Percentiles rank a stretch among this genome's conserved stretches.
These are phyloP conservation scores for Beta macrorhiza DNA, from an alignment of 179 eudicot species.

Conservation along the genomic window DNA sequence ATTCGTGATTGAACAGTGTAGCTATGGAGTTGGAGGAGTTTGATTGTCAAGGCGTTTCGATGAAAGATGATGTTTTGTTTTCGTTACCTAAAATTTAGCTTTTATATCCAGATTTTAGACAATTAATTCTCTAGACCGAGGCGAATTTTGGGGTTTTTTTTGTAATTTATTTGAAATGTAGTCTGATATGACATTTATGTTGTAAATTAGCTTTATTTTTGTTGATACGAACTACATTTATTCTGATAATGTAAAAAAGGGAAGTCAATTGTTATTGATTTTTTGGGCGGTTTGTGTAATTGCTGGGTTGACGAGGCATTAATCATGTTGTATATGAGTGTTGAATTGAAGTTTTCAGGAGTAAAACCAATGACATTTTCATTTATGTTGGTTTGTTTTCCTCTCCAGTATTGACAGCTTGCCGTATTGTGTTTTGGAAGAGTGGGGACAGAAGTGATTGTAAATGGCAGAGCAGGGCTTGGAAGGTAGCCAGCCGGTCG, in stretches of 20 bases:
- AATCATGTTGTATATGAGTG: not conserved
- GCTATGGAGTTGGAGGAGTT: not conserved
- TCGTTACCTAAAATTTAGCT: too few relatives aligned
- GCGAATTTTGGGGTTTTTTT: not conserved
- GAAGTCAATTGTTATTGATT: not conserved
- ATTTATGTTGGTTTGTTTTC: not conserved
- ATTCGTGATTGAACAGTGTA: not conserved
- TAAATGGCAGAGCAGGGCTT: constrained; percentile 60
- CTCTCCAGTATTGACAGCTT: not conserved
- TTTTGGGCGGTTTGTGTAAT: not conserved
- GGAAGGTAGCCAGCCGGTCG: constrained; percentile 76
- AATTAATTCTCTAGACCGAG: too few relatives aligned
- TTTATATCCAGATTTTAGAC: too few relatives aligned
- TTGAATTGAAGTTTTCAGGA: not conserved
- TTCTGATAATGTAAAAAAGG: not conserved
- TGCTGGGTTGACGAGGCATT: not conserved
- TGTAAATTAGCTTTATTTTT: not conserved
- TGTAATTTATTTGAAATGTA: not conserved
- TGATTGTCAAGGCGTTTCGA: too few relatives aligned
- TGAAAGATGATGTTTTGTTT: too few relatives aligned
- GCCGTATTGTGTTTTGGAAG: not conserved
- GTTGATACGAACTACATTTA: not conserved
- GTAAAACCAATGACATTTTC: not conserved
- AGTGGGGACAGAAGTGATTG: not conserved
- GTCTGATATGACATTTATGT: not conserved